Evolutionary conservation across 768 basidiomycete species (phyloP), one percentile per base, ranked within the genome.

Genomic region (Kwoniella bestiolae): DNA sequence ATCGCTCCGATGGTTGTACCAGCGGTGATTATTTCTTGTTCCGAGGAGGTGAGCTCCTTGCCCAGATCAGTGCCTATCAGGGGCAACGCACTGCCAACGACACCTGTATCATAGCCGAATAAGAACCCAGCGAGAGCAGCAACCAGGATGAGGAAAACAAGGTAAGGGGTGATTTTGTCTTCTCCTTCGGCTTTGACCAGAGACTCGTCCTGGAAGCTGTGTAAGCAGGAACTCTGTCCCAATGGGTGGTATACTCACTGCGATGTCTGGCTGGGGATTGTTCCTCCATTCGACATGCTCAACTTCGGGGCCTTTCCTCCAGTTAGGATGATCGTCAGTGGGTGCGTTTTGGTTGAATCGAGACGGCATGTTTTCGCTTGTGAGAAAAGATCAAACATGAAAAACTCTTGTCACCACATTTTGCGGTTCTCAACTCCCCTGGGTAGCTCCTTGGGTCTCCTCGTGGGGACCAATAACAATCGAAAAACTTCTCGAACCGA

Each of bases 21-120:
- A 6, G 67, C 67, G 7, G 67, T 68, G n/a, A 60, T 52, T 50
- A 68, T 68, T 55, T 68, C 67, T 31, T 68, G 62, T 50, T 68
- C 62, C 5, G 55, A 50, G 41, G 23, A 29, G 29, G 47, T 25
- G 14, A 68, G 47, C 12, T 8, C 44, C 18, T 63, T 50, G n/a
- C 67, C 67, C 3, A 68, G 62, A 45, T 63, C 67, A 3, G 38
- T 52, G 8, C 67, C 62, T 2, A 68, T 56, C 14, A 68, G 12
- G 5, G 67, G 67, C 16, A 68, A 38, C 4, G 67, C 67, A n/a
- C 32, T 38, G 5, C 67, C 67, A 16, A 68, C 52, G 23, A 68
- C 49, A 18, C 45, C 67, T 3, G 67, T 68, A 35, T 68, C 66
- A 35, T 68, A 68, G n/a, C 67, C 67, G 31, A 64, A 68, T 14